Percentiles rank a stretch among this genome's conserved stretches.
These are phyloP conservation scores for Lodderomyces jiufengensis DNA, from an alignment of 1,139 yeast genomes.

Conservation along the genomic window DNA sequence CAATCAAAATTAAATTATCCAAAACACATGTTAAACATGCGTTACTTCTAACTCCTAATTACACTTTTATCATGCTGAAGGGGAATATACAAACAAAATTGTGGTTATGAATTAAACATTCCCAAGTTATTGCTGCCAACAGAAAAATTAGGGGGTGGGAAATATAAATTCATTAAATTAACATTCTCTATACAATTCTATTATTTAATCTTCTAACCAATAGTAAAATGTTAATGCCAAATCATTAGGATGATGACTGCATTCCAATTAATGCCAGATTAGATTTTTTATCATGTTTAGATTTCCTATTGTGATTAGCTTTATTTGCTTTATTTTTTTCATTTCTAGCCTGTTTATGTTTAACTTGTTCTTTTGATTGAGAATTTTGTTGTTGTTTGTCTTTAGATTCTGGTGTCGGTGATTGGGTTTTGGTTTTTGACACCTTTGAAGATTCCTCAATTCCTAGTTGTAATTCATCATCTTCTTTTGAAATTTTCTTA, in stretches of 20 bases:
- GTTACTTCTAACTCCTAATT: too few species aligned
- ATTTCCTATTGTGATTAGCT: slow-evolving; percentile 64
- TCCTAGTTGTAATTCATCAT: neutral
- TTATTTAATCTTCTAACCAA: too few species aligned
- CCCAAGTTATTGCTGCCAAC: too few species aligned
- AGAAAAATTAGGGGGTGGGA: too few species aligned
- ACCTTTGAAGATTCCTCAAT: neutral
- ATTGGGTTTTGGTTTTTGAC: neutral
- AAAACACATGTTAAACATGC: too few species aligned
- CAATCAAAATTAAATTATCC: too few species aligned
- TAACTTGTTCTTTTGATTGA: slow-evolving; percentile 10
- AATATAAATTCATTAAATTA: too few species aligned
- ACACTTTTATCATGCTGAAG: too few species aligned
- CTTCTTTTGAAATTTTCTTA: neutral
- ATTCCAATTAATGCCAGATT: slow-evolving; percentile 55
- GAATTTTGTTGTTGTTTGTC: slow-evolving; percentile 1
- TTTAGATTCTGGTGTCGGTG: neutral
- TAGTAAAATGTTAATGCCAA: too few species aligned
- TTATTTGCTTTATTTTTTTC: slow-evolving; percentile 53
- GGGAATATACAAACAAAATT: too few species aligned
- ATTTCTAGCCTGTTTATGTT: slow-evolving; percentile 35
- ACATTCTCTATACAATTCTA: too few species aligned
- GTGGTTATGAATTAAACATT: too few species aligned
- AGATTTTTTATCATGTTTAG: slow-evolving; percentile 55
- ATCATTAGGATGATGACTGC: slow-evolving; percentile 1